phyloP scores from a whole-genome alignment of 495 filamentous ascomycete genomes.

The Trichoderma parareesei region DNA sequence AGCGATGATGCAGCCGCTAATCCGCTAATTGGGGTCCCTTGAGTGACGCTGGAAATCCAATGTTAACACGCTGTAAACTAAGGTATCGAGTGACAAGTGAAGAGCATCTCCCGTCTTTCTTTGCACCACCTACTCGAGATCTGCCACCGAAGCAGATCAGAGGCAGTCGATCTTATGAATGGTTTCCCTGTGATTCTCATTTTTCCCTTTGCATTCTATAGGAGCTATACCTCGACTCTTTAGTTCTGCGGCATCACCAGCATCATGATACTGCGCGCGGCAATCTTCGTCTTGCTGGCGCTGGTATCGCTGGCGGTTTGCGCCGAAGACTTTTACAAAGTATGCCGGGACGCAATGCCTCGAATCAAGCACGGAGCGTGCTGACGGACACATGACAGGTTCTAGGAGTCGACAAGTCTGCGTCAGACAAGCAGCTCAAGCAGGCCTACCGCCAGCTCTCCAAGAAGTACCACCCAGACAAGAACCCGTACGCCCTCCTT shows the following conservation, averaged over 20 bases:
- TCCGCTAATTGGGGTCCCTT: background rate
- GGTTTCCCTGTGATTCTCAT: background rate
- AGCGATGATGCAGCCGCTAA: background rate
- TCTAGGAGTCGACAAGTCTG: conserved; percentile 3
- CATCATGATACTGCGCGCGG: conserved; percentile 34
- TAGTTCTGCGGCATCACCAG: background rate
- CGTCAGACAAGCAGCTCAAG: conserved; percentile 40
- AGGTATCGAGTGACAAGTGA: background rate
- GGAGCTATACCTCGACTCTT: too few relatives aligned
- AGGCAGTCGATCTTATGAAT: background rate
- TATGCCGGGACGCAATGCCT: conserved; percentile 20
- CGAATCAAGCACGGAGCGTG: background rate
- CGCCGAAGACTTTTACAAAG: conserved; percentile 84
- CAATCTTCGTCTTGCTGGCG: conserved; percentile 36
- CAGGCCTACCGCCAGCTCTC: conserved; percentile 86
- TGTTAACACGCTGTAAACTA: conserved; percentile 10
- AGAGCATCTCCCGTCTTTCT: background rate
- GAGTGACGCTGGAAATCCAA: background rate
- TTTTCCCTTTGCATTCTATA: background rate
- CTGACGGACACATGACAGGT: background rate
- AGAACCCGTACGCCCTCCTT: conserved; percentile 73
- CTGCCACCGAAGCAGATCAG: background rate
- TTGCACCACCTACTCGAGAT: background rate
- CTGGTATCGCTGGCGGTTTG: conserved; percentile 38
- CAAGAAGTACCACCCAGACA: conserved; percentile 97